Evolutionary conservation across 1,284 basidiomycete genomes (phyloP).

Genomic region (Pseudomicrostroma phylloplanum): DNA sequence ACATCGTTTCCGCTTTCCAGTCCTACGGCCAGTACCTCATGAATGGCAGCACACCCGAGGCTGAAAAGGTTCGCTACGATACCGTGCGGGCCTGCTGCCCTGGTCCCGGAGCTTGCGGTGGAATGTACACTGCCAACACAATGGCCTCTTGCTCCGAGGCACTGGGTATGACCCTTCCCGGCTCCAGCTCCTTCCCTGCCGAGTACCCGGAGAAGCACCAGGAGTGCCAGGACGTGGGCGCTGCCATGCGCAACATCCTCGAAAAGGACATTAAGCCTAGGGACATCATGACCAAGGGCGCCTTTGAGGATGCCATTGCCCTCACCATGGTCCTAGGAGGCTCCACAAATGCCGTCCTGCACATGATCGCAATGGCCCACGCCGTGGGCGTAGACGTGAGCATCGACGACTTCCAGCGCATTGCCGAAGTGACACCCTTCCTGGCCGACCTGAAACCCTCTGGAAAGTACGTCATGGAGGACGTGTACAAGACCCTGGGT

Average conservation of each 20-base stretch:
- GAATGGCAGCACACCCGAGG: constrained; percentile 39
- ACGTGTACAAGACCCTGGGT: constrained; percentile 42
- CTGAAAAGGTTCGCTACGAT: constrained; percentile 46
- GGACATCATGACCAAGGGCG: constrained; percentile 45
- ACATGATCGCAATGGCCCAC: constrained; percentile 47
- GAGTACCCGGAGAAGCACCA: constrained; percentile 46
- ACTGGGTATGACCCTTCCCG: constrained; percentile 49
- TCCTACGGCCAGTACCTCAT: constrained; percentile 48
- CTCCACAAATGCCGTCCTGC: constrained; percentile 46
- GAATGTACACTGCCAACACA: constrained; percentile 51
- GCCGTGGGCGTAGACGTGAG: constrained; percentile 40
- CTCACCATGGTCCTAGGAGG: constrained; percentile 50
- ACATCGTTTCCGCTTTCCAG: constrained; percentile 50
- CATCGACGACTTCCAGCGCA: constrained; percentile 49
- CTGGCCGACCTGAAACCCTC: constrained; percentile 49
- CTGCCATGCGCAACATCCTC: constrained; percentile 43
- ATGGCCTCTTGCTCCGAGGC: constrained; percentile 49
- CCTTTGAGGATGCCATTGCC: constrained; percentile 46
- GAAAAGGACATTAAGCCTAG: constrained; percentile 47
- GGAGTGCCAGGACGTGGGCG: constrained; percentile 41
- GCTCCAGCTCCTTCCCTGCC: constrained; percentile 44
- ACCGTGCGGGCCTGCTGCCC: constrained; percentile 46
- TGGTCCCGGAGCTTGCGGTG: constrained; percentile 48
- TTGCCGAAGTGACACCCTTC: constrained; percentile 46
- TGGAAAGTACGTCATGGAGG: constrained; percentile 51